Base-by-base conservation (phyloP, 768 basidiomycete genomes). In the Boletellus ananas region DNA sequence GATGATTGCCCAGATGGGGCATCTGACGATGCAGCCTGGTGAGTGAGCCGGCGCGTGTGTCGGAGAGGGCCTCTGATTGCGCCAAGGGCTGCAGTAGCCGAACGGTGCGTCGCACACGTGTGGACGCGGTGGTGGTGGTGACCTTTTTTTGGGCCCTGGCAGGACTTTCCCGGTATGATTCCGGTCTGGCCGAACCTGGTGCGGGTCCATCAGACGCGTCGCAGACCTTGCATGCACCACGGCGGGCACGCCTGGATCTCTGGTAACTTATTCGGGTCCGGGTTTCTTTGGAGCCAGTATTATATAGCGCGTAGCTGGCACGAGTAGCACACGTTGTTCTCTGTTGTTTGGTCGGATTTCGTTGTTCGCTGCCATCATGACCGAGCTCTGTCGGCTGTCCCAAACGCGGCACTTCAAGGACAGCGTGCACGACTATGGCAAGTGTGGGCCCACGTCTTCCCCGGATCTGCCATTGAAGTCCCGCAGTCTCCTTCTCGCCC, bases 341-440 rank as follows among this genome's bases (percentile, higher is more conserved):
- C 23, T 25, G 3, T 25, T 25, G 12, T 34, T 9, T 17, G 35
- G 14, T 14, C 17, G 35, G n/a, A 13, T 33, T 17, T 17, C 31
- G 42, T 43, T 42, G 25, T 29, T 27, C 18, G 2, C 6, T 27
- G 20, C 38, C 8, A 21, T 9, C 23, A 25, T 25, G 23, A 25
- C 23, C 23, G 46, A 14, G n/a, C 52, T 51, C 6, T 45, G 41
- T 5, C 54, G 54, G 1, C 9, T 49, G 21, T 20, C 38, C 10
- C 58, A 54, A 25, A 56, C 54, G 23, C 50, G 65, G 8, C 49
- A 60, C 11, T 68, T 73, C 60, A 74, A 72, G 57, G 72, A 73
- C 55, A 64, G 70, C 39, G 67, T 75, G 17, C 74, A 75, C 49
- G 73, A 74, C 54, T 71, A 69, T 50, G 72, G 74, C 72, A 43